Evolutionary conservation across 768 basidiomycete species (phyloP).

Genomic region (Russula vinacea): DNA sequence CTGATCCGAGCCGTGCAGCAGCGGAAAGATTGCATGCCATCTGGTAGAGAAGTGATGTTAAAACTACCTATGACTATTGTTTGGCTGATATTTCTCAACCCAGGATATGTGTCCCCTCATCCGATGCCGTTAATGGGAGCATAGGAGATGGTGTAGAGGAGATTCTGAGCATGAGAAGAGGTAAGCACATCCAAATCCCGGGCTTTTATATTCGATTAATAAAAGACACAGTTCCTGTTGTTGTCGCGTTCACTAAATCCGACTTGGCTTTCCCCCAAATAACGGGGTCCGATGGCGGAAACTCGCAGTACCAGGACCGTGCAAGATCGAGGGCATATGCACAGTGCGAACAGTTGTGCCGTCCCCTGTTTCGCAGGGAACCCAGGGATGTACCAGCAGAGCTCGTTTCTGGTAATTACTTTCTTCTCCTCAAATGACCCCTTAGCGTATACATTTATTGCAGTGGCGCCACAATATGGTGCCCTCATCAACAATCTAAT

Average conservation of each 20-base stretch:
- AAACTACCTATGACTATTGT: background rate
- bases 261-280: background rate
- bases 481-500: background rate
- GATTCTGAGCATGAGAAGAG: conserved; percentile 5
- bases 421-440: background rate
- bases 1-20: background rate
- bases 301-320: background rate
- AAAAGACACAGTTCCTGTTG: background rate
- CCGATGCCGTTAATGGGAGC: background rate
- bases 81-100: background rate
- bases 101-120: conserved; percentile 14
- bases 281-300: background rate
- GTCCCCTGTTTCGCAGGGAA: background rate
- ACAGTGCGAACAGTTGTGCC: background rate
- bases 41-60: background rate
- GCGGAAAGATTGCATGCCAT: conserved; percentile 7
- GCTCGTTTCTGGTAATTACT: conserved; percentile 11
- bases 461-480: background rate
- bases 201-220: too few relatives aligned
- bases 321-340: background rate
- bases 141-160: conserved; percentile 9
- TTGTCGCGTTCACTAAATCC: conserved; percentile 18
- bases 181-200: background rate
- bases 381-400: conserved; percentile 11
- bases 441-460: background rate